Base-by-base conservation (phyloP, 495 filamentous ascomycete genomes). In the Aspergillus steynii region DNA sequence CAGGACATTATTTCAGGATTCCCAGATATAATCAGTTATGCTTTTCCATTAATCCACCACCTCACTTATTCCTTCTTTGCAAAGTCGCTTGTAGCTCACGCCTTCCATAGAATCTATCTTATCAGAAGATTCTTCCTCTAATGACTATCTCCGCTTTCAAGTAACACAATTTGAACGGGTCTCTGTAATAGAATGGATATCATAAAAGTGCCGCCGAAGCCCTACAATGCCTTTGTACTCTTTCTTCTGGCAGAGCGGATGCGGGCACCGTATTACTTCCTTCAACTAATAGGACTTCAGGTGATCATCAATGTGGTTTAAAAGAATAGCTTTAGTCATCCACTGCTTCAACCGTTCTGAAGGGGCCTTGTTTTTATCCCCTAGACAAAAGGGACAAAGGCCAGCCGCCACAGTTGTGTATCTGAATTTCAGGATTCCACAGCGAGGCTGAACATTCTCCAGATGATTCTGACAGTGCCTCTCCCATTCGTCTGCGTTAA, bases 401-500 rank as follows among this genome's bases (percentile, higher is more conserved):
- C 60, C 55, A 26, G 56, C 56, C 4, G 56, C 46, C 45, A 68
- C 50, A 31, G 62, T 50, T 25, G 59, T 68, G 49, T 60, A 68
- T 5, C 62, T 58, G 53, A 68, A 65, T 8, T 55, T 68, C 12
- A 68, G 56, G n/a, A 68, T 42, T 25, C 62, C 58, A 60, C 55
- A 68, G 53, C 62, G 55, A 37, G 60, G 55, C 0, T 65, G 31
- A 2, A 68, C 46, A n/a, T 56, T 50, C 46, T 59, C 47, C 10
- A 68, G 55, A 46, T 68, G 60, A 10, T 27, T 31, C 48, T 61
- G 28, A 29, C 51, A 65, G 58, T 68, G 58, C 5, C 29, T 45
- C 2, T n/a, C 37, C 66, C 48, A 68, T 6, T 49, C 31, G 5
- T 55, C 47, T 53, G 63, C 34, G 14, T 60, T 20, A 34, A 3